Evolutionary conservation across 306 rosid species (phyloP).

Genomic region (Rosa lucieae): DNA sequence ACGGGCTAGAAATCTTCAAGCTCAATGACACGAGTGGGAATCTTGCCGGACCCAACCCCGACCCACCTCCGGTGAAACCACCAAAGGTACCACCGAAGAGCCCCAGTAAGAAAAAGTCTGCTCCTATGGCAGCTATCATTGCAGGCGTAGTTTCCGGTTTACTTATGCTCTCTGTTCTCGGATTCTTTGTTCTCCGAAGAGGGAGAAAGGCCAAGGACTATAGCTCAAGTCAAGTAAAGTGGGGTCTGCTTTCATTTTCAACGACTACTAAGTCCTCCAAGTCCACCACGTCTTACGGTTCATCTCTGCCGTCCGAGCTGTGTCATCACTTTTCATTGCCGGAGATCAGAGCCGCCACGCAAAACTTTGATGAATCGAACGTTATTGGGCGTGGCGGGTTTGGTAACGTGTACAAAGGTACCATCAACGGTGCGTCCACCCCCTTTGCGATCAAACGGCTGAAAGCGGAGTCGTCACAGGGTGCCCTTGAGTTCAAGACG

Average conservation of each 20-base stretch:
- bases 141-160: neutral
- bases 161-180: neutral
- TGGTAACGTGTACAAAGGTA: conserved; percentile 22
- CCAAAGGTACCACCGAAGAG: neutral
- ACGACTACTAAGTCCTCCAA: neutral
- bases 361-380: conserved; percentile 2
- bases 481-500: conserved; percentile 18
- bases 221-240: neutral
- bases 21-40: neutral
- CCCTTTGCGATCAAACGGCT: conserved; percentile 26
- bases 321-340: conserved; percentile 32
- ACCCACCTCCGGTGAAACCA: neutral
- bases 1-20: conserved; percentile 57
- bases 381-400: conserved; percentile 29
- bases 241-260: neutral
- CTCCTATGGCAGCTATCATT: neutral
- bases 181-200: conserved; percentile 10
- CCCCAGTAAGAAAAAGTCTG: neutral
- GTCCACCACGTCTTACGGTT: neutral
- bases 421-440: neutral
- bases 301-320: neutral
- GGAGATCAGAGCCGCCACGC: conserved; percentile 27
- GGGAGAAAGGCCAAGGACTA: neutral
- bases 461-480: conserved; percentile 19
- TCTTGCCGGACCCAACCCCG: conserved; percentile 52